A percentile compares a stretch with the other conserved stretches of the same genome.
Conservation (phyloP, 2,329 filamentous ascomycete species). For the Pseudogymnoascus sp. region DNA sequence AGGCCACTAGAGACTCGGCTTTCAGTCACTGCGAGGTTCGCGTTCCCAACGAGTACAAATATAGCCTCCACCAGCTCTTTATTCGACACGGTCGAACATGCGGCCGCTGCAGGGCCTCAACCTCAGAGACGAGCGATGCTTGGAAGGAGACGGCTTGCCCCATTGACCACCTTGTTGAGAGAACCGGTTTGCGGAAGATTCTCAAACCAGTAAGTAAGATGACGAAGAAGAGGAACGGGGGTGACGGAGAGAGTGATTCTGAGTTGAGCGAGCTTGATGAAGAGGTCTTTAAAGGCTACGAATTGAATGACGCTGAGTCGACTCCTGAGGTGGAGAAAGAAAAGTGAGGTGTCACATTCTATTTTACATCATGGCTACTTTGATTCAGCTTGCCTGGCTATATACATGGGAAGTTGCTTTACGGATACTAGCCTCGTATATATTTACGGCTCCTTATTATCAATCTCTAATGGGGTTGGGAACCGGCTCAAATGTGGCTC, state of each 20-base stretch:
- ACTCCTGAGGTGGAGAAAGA: not conserved
- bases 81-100: slow-evolving; percentile 45
- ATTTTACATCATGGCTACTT: not conserved
- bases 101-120: slow-evolving; percentile 39
- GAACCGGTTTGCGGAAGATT: slow-evolving; percentile 46
- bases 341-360: not conserved
- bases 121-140: slow-evolving; percentile 48
- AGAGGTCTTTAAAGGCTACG: not conserved
- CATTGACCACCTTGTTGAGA: slow-evolving; percentile 53
- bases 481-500: not conserved
- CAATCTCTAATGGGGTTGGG: not conserved
- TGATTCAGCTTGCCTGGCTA: not conserved
- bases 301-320: not conserved
- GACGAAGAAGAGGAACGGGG: slow-evolving; percentile 19
- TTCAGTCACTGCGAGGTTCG: slow-evolving; percentile 46
- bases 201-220: slow-evolving; percentile 22
- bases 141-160: slow-evolving; percentile 54
- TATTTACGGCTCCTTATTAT: not conserved
- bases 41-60: slow-evolving; percentile 46
- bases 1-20: slow-evolving; percentile 37
- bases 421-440: not conserved
- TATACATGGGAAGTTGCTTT: not conserved
- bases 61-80: slow-evolving; percentile 46
- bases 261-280: slow-evolving; percentile 9
- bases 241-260: slow-evolving; percentile 13